Base-by-base conservation (phyloP, 192 early-diverging fungal species). In the Lunasporangiospora selenospora region DNA sequence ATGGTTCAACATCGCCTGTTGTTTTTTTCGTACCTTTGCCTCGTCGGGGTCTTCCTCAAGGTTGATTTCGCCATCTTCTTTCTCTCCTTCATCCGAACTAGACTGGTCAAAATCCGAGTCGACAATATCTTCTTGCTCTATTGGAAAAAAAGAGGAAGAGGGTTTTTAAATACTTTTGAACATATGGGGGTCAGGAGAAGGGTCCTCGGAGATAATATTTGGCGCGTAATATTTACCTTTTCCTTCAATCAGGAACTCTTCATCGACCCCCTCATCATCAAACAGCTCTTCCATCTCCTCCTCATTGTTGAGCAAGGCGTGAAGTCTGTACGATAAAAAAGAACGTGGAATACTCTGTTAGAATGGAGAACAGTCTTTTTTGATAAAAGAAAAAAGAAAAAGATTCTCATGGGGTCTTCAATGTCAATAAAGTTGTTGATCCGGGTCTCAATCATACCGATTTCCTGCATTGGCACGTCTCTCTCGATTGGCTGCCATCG, bases 31-130 rank as follows among this genome's bases (percentile, higher is more conserved):
- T 39, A 53, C 59, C 45, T 53, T 56, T 19, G 31, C 79, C 23
- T 56, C 62, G 26, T 78, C 62, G 8, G 64, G 54, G 18, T 67
- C 76, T 38, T 81, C 80, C 19, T 50, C 44, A 32, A 60, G 43
- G 18, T 65, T 55, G 2, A 33, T 55, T 19, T 79, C 75, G 30
- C 71, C 65, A 19, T 80, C 82, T 3, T 81, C 63, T 18, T 69
- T 63, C 18, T 60, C 77, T 31, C 83, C 84, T 9, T 77, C 78
- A 26, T 81, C 81, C 6, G 63, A 78, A 33, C 76, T 77, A 26
- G 70, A 75, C 30, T 76, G 59, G 44, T 85, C 81, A 51, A 85
- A 83, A 43, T 85, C 84, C 42, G 84, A 85, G 61, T 85, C 84
- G 1, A 83, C 58, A 15, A 76, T 62, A 67, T 85, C 84, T 15